Base-by-base conservation (phyloP, 2,329 filamentous ascomycete genomes). In the Fusarium sp. region DNA sequence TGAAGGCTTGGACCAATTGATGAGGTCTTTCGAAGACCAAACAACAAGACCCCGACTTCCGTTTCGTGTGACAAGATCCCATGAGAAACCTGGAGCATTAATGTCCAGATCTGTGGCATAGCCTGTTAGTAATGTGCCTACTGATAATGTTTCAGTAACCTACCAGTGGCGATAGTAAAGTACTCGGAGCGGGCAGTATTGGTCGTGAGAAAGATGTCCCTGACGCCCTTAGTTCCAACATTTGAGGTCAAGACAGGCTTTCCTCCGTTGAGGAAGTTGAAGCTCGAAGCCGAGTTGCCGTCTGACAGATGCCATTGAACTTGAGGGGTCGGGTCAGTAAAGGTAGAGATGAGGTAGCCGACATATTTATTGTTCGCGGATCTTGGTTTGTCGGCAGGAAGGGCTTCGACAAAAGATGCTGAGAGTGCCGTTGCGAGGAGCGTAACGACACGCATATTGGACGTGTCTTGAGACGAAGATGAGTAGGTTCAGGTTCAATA, bases 331-430 rank as follows among this genome's bases (percentile, higher is more conserved):
- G 75, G 76, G 52, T 83, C 81, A 42, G 73, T 79, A 47, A 83
- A 83, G 2, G 81, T 82, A 30, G 81, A 82, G 46, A 82, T 75
- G 12, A 83, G 77, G 23, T 83, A 83, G 32, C 81, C 81, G 9
- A 78, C 80, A 49, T 52, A 74, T 30, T 64, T 42, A 3, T 21
- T 32, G 30, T 46, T 53, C n/a, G 44, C 35, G 2, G 13, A 32
- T 15, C 33, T 70, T 16, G 71, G n/a, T 5, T 43, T 53, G 15
- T n/a, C 50, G 54, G 69, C 32, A 19, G 71, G 62, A 18, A 58
- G 56, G n/a, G 71, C 58, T 16, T 73, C 38, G 11, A 52, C 58
- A 18, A 67, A 44, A 16, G 21, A 50, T 23, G 46, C 59, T 23
- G 42, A 74, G 23, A 70, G 25, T 13, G 37, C 62, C 6, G 62